Base-by-base conservation (phyloP, 2,329 filamentous ascomycete genomes). In the Neocucurbitaria cava region DNA sequence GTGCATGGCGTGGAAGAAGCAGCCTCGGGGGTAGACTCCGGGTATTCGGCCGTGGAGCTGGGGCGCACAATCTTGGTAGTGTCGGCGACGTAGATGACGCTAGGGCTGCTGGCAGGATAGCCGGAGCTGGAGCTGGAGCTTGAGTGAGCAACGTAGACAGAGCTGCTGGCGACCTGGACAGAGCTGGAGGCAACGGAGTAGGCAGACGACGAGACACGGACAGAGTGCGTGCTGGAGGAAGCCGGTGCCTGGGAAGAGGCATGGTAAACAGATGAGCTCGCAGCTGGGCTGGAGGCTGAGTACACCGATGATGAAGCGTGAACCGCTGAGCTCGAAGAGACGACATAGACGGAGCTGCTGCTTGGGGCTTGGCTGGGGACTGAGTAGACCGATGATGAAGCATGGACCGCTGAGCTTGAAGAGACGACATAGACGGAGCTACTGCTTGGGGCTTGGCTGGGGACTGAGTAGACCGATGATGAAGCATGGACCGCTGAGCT, bases 31-130 rank as follows among this genome's bases (percentile, higher is more conserved):
- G 49, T 55, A 11, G 51, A 52, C 8, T 38, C 44, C 4, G 41
- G 30, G 46, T 55, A 52, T 3, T 39, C 23, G 21, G 26, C 1
- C 23, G 24, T 38, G 23, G 46, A 40, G 46, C 35, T 13, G 44
- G 39, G 36, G 44, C 33, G 11, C 2, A 46, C 20, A 30, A n/a
- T 20, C 43, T 46, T 36, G 30, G 43, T 46, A 13, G 50, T 57
- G 18, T 54, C 31, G 18, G 39, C 54, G 11, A 46, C 49, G 31
- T 57, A 57, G 43, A 57, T 50, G 21, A 49, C 50, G 50, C 54
- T 57, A 9, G 54, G 54, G 44, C 46, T 30, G 43, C 11, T 47
- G 20, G 38, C 24, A 8, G 24, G 26, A 35, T 30, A 24, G 13
- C 26, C 11, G 42, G 26, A 15, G 39, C 45, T 38, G 38, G 41